Conservation (phyloP, 2,329 filamentous ascomycete species). For the Microsporum canis region DNA sequence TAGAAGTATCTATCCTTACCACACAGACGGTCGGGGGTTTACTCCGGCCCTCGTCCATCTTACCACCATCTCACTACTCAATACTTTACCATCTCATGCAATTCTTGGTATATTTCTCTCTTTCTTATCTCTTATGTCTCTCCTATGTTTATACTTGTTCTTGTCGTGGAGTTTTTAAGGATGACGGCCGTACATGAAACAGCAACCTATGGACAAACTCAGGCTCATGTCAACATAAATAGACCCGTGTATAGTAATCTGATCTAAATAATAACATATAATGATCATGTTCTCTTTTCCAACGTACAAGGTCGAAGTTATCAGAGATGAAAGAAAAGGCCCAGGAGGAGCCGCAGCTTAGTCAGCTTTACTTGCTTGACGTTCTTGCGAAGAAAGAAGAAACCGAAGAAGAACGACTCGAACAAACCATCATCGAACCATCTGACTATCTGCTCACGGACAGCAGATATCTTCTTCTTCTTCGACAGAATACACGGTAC, state of each 20-base stretch:
- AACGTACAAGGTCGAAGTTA: too few relatives aligned
- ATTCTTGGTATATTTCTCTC: neutral
- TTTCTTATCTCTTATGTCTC: neutral
- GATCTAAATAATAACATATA: neutral
- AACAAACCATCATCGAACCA: neutral
- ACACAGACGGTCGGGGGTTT: neutral
- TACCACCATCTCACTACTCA: neutral
- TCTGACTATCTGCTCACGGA: neutral
- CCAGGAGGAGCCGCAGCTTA: too few relatives aligned
- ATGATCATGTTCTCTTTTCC: neutral
- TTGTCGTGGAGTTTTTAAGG: neutral
- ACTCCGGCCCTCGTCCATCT: neutral
- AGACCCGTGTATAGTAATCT: neutral
- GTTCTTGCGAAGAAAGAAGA: neutral
- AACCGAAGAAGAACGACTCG: neutral
- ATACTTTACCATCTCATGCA: neutral
- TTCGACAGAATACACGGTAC: neutral
- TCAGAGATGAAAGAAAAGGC: too few relatives aligned
- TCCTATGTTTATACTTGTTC: neutral
- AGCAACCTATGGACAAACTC: neutral
- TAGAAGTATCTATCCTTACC: neutral
- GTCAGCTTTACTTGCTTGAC: too few relatives aligned
- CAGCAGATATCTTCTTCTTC: neutral
- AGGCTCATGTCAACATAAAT: neutral
- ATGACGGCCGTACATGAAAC: neutral